Evolutionary conservation across 176 grass and related monocot genomes (phyloP), one percentile per base, ranked within the genome.

Genomic region (Ensete ventricosum): DNA sequence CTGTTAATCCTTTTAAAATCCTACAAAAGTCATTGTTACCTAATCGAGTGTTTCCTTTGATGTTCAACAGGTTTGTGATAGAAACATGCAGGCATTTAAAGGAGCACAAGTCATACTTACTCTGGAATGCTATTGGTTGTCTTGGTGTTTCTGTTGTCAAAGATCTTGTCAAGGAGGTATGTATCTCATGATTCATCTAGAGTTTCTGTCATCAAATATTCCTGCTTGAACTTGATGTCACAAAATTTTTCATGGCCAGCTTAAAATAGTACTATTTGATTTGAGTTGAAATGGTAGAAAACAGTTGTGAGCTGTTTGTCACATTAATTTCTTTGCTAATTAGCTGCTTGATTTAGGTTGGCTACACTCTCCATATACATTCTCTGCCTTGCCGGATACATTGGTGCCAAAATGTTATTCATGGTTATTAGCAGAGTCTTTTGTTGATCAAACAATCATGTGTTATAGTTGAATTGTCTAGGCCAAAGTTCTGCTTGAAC

Each of bases 91-190:
- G 85, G 57, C 83, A 74, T 1, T 87, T 96, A 75, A 92, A 87
- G 62, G 93, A 96, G 85, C 90, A 87, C 53, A 96, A 92, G 43
- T 90, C 90, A 7, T 96, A 90, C 75, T 89, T 96, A 71, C 70
- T 96, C 72, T 96, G 93, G 93, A 92, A 92, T 26, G 85, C 90
- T 81, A 75, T 96, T 76, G 93, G 87, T 43, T 96, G 90, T 89
- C 90, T 96, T 71, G 93, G 90, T 24, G 81, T 90, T 72, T 88
- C 87, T 82, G 85, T 76, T 79, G 77, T 96, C 24, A 83, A 74
- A 58, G 93, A 92, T 88, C 89, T 96, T 77, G 89, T 96, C 2
- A 92, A 77, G 84, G 93, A 96, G 85, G 93, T 92, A 92, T 68
- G 14, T 66, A 52, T 63, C 63, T 24, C 13, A 62, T 14, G 14